Evolutionary conservation across 1,284 basidiomycete genomes (phyloP).

Genomic region (Pseudozyma hubeiensis): DNA sequence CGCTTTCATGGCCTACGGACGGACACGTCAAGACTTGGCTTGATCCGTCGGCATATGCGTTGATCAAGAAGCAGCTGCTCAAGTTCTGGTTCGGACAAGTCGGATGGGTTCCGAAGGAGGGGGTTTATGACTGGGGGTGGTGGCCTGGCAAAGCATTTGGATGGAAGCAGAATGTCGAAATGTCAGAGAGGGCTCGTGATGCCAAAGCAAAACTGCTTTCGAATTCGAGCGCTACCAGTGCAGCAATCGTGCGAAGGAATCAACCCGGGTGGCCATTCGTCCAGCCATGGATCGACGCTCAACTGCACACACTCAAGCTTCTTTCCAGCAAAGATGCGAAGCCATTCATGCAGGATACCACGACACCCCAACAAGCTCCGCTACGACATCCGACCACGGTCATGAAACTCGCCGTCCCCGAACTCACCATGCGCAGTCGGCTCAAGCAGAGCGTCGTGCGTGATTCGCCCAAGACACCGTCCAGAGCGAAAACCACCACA

Average conservation of each 20-base stretch:
- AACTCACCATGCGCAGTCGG: constrained; percentile 25
- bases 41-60: constrained; percentile 13
- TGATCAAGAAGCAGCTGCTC: constrained; percentile 18
- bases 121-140: constrained; percentile 44
- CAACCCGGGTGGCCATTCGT: constrained; percentile 42
- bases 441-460: constrained; percentile 13
- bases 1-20: constrained; percentile 35
- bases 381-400: constrained; percentile 33
- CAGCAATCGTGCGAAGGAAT: not conserved
- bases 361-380: constrained; percentile 12
- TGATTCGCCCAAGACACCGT: constrained; percentile 13
- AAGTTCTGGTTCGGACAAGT: constrained; percentile 29
- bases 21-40: constrained; percentile 21
- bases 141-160: constrained; percentile 42
- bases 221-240: not conserved
- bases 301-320: not conserved
- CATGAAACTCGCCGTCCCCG: constrained; percentile 31
- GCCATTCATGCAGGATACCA: constrained; percentile 16
- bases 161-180: constrained; percentile 14
- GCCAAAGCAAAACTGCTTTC: constrained; percentile 3
- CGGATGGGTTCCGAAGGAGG: constrained; percentile 27
- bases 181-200: constrained; percentile 18
- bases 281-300: constrained; percentile 27
- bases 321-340: constrained; percentile 12
- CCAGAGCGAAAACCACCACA: not conserved